phyloP scores from a whole-genome alignment of 805 yeast genomes.

The Suhomyces canberraensis region DNA sequence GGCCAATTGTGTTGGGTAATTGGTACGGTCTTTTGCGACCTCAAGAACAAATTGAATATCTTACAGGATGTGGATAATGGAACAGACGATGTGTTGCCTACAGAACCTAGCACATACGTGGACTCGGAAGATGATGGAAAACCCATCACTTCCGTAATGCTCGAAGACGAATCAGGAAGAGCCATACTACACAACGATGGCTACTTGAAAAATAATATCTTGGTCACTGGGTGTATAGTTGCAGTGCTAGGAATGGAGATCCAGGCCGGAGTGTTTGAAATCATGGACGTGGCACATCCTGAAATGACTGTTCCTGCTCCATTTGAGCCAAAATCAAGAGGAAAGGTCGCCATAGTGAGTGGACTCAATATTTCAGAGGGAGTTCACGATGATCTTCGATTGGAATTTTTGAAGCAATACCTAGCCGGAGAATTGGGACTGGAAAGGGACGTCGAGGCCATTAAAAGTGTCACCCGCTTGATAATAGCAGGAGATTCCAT shows the following conservation, averaged over 20 bases:
- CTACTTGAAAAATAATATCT: conserved; percentile 48
- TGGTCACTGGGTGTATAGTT: conserved; percentile 87
- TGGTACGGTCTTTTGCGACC: conserved; percentile 83
- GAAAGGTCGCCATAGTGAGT: conserved; percentile 66
- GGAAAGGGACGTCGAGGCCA: conserved; percentile 18
- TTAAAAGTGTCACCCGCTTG: conserved; percentile 44
- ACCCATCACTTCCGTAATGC: conserved; percentile 55
- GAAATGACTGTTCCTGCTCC: conserved; percentile 55
- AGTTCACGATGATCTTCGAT: conserved; percentile 39
- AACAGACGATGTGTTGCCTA: conserved; percentile 48
- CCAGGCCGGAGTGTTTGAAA: conserved; percentile 78
- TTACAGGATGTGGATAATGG: conserved; percentile 72
- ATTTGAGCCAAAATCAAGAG: conserved; percentile 4
- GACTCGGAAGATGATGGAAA: conserved; percentile 49
- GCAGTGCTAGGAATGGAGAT: conserved; percentile 86
- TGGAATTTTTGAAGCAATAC: conserved; percentile 64
- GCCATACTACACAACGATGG: conserved; percentile 64
- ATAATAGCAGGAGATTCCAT: conserved; percentile 76
- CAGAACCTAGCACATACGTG: conserved; percentile 29
- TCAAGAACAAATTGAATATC: conserved; percentile 82
- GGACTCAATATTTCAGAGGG: conserved; percentile 62
- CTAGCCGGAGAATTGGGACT: conserved; percentile 66
- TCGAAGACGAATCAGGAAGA: conserved; percentile 94
- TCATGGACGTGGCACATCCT: conserved; percentile 77
- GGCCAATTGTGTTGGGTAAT: conserved; percentile 73